Percentiles rank a stretch among this genome's conserved stretches.
These are phyloP conservation scores for Dioszegia aurantiaca DNA, from an alignment of 768 basidiomycete species.

Conservation along the genomic window DNA sequence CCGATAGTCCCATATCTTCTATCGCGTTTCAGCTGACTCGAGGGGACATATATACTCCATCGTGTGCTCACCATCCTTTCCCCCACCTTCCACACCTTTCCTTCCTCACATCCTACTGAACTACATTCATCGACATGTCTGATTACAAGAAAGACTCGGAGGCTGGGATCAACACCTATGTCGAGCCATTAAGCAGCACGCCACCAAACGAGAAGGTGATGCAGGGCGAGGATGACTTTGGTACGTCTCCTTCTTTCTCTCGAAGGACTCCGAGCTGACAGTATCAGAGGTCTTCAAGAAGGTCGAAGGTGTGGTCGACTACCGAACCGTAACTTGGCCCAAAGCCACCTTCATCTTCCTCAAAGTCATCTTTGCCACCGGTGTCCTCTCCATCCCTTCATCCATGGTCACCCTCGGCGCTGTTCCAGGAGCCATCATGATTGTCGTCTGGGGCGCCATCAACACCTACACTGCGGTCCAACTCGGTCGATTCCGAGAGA, in stretches of 20 bases:
- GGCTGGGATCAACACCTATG: conserved; percentile 7
- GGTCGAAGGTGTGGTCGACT: conserved; percentile 19
- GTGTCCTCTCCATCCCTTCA: conserved; percentile 21
- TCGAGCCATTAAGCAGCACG: conserved; percentile 7
- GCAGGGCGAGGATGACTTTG: conserved; percentile 22
- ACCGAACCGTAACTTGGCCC: conserved; percentile 20
- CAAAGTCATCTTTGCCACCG: conserved; percentile 26
- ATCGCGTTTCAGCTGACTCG: background rate
- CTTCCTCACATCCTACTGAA: background rate
- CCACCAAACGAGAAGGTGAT: conserved; percentile 10
- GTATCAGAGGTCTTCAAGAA: conserved; percentile 21
- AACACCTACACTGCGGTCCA: conserved; percentile 17
- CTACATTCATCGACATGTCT: background rate
- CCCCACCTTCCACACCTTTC: background rate
- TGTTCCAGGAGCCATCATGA: conserved; percentile 18
- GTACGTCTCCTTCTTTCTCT: conserved; percentile 3
- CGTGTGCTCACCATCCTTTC: background rate
- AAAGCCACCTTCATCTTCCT: conserved; percentile 22
- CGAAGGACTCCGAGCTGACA: background rate
- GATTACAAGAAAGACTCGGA: conserved; percentile 22
- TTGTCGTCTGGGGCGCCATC: conserved; percentile 18
- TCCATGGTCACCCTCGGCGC: conserved; percentile 20
- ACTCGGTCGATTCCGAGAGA: conserved; percentile 21
- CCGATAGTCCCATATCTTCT: conserved; percentile 6
- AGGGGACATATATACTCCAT: background rate